Percentiles rank a stretch among this genome's conserved stretches.
Conservation (phyloP, 257 asterid genomes). For the Primulina tabacum region DNA sequence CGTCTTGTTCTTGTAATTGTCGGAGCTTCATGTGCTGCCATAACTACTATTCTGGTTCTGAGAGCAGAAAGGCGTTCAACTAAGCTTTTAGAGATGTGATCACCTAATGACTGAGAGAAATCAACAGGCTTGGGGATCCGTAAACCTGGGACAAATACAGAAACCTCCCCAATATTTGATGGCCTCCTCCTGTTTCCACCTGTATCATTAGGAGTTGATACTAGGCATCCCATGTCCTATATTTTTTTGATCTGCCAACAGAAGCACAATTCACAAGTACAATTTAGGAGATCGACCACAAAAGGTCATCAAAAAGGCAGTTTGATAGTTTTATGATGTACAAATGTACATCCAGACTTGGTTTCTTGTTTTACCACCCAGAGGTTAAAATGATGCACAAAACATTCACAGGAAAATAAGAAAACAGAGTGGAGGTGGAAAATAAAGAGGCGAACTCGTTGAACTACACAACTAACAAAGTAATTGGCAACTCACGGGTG, state of each 20-base stretch:
- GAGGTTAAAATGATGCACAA: not conserved
- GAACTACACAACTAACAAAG: conserved; percentile 55
- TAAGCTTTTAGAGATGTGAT: conserved; percentile 52
- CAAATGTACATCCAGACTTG: conserved; percentile 11
- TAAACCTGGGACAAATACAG: conserved; percentile 88
- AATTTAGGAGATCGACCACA: conserved; percentile 13
- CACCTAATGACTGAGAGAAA: conserved; percentile 65
- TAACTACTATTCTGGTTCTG: conserved; percentile 85
- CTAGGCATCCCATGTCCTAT: conserved; percentile 81
- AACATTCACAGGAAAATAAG: conserved; percentile 36
- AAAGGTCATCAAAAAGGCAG: conserved; percentile 14
- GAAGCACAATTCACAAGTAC: conserved; percentile 23
- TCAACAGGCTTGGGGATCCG: conserved; percentile 84
- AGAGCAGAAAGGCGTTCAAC: conserved; percentile 90
- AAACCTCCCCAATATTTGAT: conserved; percentile 81
- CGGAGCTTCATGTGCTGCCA: conserved; percentile 96
- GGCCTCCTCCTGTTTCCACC: conserved; percentile 87
- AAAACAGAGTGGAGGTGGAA: conserved; percentile 28
- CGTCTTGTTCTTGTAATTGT: conserved; percentile 88
- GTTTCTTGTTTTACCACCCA: conserved; percentile 17
- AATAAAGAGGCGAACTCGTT: conserved; percentile 36
- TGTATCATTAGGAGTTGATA: conserved; percentile 65
- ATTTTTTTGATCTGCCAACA: conserved; percentile 30
- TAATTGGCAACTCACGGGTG: conserved; percentile 66
- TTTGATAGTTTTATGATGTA: conserved; percentile 3